Evolutionary conservation across 495 filamentous ascomycete species (phyloP), one percentile per base, ranked within the genome.

Genomic region (Amphirosellinia nigrospora): DNA sequence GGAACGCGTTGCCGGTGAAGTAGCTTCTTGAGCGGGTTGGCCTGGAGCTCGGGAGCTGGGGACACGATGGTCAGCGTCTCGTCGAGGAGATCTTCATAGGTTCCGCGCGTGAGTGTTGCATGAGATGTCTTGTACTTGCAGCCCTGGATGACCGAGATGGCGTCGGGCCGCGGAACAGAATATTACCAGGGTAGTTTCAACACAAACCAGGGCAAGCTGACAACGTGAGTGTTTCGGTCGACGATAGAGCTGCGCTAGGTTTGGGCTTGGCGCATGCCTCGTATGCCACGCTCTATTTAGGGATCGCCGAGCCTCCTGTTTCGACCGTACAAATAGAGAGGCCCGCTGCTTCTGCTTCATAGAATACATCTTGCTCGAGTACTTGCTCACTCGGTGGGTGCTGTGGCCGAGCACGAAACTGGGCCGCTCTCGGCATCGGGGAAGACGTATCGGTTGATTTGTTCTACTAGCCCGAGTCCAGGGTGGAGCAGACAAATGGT

Each of bases 401-500:
- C 91, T 82, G 61, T 95, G 87, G 2, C 91, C 93, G 15, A 92
- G 78, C 52, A 97, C 83, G 72, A 94, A 97, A 50, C 87, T 84
- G 2, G 96, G 96, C 28, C 94, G 86, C 0, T 73, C 79, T 5
- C 69, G 2, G 87, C 84, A 73, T 93, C 84, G 0, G 87, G 85
- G 74, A 97, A 99, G 15, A 95, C 73, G 2, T 80, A 66, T 11
- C 85, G 72, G 71, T 92, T 92, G 23, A 97, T 80, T 43, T 86
- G 83, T n/a, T 97, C 93, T 34, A 94, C 80, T 3, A 91, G 78
- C 2, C 94, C 95, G 82, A 98, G 87, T 5, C 93, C 94, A 58
- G 95, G 92, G 63, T 96, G 92, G 5, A 97, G 74, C 28, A 99
- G 87, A 46, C 91, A 85, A 38, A 99, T 86, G 0, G 94, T 94